Evolutionary conservation across 2,329 filamentous ascomycete species (phyloP).

Genomic region (Alternaria gaisen): DNA sequence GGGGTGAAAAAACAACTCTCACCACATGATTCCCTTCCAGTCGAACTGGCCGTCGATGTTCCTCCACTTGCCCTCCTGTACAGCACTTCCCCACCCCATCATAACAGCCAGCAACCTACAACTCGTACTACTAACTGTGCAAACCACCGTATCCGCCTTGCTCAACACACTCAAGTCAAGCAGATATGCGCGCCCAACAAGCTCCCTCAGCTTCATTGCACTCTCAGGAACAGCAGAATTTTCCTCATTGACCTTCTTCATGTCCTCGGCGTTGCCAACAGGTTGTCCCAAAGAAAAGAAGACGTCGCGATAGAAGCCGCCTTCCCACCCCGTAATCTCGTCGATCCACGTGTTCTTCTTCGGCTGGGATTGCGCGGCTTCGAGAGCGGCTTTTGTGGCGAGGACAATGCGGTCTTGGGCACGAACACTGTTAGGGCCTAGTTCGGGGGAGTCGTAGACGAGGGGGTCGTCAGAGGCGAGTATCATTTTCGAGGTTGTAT

Average conservation of each 20-base stretch:
- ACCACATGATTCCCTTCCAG: constrained; percentile 52
- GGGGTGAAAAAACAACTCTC: background rate
- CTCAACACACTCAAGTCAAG: constrained; percentile 81
- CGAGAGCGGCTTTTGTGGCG: constrained; percentile 68
- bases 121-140: constrained; percentile 72
- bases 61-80: constrained; percentile 68
- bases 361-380: constrained; percentile 41
- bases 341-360: constrained; percentile 68
- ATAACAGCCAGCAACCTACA: constrained; percentile 83
- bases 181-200: constrained; percentile 82
- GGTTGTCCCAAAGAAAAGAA: constrained; percentile 77
- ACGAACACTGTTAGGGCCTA: constrained; percentile 61
- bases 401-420: constrained; percentile 82
- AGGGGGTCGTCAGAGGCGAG: constrained; percentile 84
- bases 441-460: constrained; percentile 72
- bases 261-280: constrained; percentile 39
- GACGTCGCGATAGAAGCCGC: constrained; percentile 82
- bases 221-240: constrained; percentile 45
- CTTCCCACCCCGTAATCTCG: constrained; percentile 84
- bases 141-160: constrained; percentile 74
- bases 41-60: constrained; percentile 67
- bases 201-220: constrained; percentile 73
- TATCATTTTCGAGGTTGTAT: constrained; percentile 59
- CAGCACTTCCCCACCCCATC: constrained; percentile 77
- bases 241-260: constrained; percentile 29